Evolutionary conservation across 352 stramenopile species (phyloP).

Genomic region (Phytophthora cajani): DNA sequence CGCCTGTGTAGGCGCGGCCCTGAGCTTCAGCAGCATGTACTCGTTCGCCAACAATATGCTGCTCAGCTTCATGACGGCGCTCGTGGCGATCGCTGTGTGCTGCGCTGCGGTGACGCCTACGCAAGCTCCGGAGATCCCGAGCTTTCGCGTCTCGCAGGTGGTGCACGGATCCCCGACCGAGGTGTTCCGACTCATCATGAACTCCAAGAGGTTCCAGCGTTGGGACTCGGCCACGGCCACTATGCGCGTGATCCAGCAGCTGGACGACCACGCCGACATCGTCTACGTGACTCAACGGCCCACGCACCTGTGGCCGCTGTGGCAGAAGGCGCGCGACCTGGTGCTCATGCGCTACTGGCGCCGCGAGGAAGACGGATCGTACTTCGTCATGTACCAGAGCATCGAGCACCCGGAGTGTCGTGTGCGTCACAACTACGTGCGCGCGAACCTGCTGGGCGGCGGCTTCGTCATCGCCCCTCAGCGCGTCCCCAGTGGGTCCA

Average conservation of each 20-base stretch:
- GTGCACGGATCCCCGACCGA: slow-evolving; percentile 86
- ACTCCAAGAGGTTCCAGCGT: slow-evolving; percentile 81
- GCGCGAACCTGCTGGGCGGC: slow-evolving; percentile 76
- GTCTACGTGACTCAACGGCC: slow-evolving; percentile 88
- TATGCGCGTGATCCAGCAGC: slow-evolving; percentile 83
- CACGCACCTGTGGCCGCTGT: slow-evolving; percentile 86
- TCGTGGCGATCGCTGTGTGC: slow-evolving; percentile 69
- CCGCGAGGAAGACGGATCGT: slow-evolving; percentile 88
- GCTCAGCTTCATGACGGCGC: slow-evolving; percentile 75
- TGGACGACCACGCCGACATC: slow-evolving; percentile 91
- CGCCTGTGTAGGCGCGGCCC: slow-evolving; percentile 62
- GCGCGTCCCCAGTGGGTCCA: slow-evolving; percentile 76
- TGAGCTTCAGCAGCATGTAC: slow-evolving; percentile 89
- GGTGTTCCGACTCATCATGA: slow-evolving; percentile 88
- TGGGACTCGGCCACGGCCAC: slow-evolving; percentile 84
- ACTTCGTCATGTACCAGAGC: slow-evolving; percentile 93
- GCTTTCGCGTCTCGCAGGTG: slow-evolving; percentile 83
- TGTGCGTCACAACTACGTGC: slow-evolving; percentile 88
- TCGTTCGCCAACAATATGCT: slow-evolving; percentile 88
- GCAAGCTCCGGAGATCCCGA: slow-evolving; percentile 81
- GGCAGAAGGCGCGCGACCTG: slow-evolving; percentile 86
- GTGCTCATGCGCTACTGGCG: slow-evolving; percentile 91
- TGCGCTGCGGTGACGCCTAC: slow-evolving; percentile 75
- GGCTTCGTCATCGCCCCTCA: slow-evolving; percentile 89
- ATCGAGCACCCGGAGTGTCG: slow-evolving; percentile 86